Conservation (phyloP, 345 rosid genomes). For the Rhodamnia argentea region DNA sequence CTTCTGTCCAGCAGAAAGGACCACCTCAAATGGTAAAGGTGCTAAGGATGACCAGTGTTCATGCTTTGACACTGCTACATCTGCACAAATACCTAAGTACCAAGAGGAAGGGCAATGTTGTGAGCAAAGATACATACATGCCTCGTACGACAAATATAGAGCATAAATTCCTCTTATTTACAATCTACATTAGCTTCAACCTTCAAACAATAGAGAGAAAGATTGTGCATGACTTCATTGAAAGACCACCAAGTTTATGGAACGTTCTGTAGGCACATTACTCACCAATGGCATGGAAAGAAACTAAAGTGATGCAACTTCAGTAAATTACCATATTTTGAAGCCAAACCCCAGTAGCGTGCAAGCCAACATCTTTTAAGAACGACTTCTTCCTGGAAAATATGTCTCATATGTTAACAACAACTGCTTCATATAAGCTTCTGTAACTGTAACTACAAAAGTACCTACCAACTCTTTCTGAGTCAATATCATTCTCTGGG, state of each 20-base stretch:
- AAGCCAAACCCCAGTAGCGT: constrained; percentile 98
- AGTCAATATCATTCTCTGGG: constrained; percentile 96
- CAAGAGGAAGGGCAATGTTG: neutral
- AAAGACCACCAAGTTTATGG: neutral
- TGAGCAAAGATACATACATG: neutral
- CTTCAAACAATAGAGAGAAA: neutral
- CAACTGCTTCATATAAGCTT: neutral
- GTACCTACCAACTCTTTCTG: constrained; percentile 94
- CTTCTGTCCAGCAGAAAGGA: constrained; percentile 96
- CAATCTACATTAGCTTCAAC: neutral
- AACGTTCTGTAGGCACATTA: neutral
- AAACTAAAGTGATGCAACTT: neutral
- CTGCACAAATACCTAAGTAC: constrained; percentile 76
- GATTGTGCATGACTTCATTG: neutral
- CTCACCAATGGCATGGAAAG: neutral
- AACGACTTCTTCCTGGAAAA: constrained; percentile 96
- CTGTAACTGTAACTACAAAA: neutral
- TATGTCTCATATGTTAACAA: neutral
- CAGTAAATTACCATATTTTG: constrained; percentile 54
- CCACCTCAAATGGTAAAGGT: constrained; percentile 95
- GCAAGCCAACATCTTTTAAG: constrained; percentile 99
- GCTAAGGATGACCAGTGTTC: constrained; percentile 99
- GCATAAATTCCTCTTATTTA: neutral
- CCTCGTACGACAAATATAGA: neutral
- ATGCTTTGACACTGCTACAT: constrained; percentile 72